Evolutionary conservation across 257 asterid genomes (phyloP), one percentile per base, ranked within the genome.

Genomic region (Leonotis leonurus): DNA sequence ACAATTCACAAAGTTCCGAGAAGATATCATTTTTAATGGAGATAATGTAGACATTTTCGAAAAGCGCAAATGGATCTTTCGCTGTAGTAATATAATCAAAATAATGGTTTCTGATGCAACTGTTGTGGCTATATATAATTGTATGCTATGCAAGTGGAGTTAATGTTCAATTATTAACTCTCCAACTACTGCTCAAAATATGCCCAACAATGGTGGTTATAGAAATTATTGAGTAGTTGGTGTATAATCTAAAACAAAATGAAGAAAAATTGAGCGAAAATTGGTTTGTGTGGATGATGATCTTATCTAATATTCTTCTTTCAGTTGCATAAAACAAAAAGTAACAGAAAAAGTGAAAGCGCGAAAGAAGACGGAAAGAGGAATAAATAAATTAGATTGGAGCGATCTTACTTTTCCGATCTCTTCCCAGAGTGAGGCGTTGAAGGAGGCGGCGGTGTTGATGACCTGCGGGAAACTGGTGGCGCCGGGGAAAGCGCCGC

Each of bases 401-500:
- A 33, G 29, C 8, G 41, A 27, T 53, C 80, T 81, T 59, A 89
- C 97, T 79, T 80, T 78, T 21, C 94, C 97, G 44, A 89, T 89
- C 62, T 77, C 84, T 49, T 81, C 85, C 94, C 95, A 89, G 74
- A 89, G 17, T 1, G 97, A 77, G 5, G 81, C 88, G 65, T 89
- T 89, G 79, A 84, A 89, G 5, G 97, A 81, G 59, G 97, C 97
- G 26, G 97, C 94, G 36, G 94, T 78, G 21, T 80, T 80, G 59
- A 89, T 85, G 43, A 87, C 95, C 66, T 89, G 97, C 5, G 97
- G 97, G 70, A 89, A 89, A 73, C 97, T 89, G 60, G 95, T 89
- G 66, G 97, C 97, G 58, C 84, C 86, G 25, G 88, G 95, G 56
- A 84, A 83, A 0, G 62, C 84, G 62, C 89, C 94, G 44, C 90